Evolutionary conservation across 768 basidiomycete genomes (phyloP).

Genomic region (Suillus bovinus): DNA sequence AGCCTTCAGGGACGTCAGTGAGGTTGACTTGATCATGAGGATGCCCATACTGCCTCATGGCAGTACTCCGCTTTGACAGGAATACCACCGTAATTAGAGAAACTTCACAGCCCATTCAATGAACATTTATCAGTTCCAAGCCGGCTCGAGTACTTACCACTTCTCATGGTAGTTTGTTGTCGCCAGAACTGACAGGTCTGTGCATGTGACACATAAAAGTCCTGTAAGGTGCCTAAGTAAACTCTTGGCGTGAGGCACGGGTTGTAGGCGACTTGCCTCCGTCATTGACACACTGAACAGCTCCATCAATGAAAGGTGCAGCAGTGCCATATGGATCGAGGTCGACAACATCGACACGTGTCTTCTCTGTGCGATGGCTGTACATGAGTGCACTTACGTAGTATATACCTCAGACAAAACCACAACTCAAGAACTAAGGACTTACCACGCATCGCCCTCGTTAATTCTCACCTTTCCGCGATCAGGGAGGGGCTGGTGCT

Average conservation of each 20-base stretch:
- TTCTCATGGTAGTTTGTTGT: slow-evolving; percentile 96
- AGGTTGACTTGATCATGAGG: neutral
- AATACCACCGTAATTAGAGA: slow-evolving; percentile 92
- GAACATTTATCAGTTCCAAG: neutral
- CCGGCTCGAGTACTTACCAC: slow-evolving; percentile 53
- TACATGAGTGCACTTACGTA: slow-evolving; percentile 82
- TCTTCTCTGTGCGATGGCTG: slow-evolving; percentile 69
- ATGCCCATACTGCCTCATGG: slow-evolving; percentile 78
- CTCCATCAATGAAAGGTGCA: slow-evolving; percentile 93
- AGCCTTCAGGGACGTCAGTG: slow-evolving; percentile 50
- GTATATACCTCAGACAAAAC: slow-evolving; percentile 5
- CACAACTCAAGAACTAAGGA: slow-evolving; percentile 3
- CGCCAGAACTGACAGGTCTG: slow-evolving; percentile 91
- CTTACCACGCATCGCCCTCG: slow-evolving; percentile 93
- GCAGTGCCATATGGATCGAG: slow-evolving; percentile 98
- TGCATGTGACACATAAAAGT: slow-evolving; percentile 93
- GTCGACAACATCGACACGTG: slow-evolving; percentile 92
- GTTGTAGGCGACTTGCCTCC: slow-evolving; percentile 58
- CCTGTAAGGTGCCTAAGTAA: slow-evolving; percentile 45
- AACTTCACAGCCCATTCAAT: slow-evolving; percentile 46
- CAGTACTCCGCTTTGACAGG: slow-evolving; percentile 92
- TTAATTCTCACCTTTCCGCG: slow-evolving; percentile 73
- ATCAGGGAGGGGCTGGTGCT: slow-evolving; percentile 16
- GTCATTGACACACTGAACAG: slow-evolving; percentile 85
- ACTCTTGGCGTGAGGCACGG: neutral